A percentile compares a stretch with the other conserved stretches of the same genome.
Conservation (phyloP, 257 asterid species). For the Leonotis leonurus region DNA sequence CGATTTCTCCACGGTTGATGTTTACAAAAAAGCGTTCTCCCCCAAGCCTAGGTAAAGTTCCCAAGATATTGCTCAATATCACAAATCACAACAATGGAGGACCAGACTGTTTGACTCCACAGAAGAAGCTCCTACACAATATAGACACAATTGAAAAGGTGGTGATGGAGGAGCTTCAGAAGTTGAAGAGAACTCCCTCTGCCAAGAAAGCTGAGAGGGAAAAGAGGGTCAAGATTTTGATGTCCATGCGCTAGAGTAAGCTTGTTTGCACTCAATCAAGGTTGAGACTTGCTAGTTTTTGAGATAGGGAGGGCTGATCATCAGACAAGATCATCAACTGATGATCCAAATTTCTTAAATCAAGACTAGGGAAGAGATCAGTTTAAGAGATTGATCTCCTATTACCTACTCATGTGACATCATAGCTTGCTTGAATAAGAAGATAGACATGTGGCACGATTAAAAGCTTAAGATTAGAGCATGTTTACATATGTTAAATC, state of each 20-base stretch:
- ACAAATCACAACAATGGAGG: constrained; percentile 29
- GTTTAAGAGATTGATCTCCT: too few relatives aligned
- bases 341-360: constrained; percentile 19
- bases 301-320: background rate
- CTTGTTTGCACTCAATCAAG: constrained; percentile 33
- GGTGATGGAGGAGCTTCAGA: constrained; percentile 64
- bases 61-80: constrained; percentile 62
- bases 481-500: too few relatives aligned
- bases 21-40: constrained; percentile 16
- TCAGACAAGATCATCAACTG: constrained; percentile 35
- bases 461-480: too few relatives aligned
- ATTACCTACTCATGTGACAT: too few relatives aligned
- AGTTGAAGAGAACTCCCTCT: constrained; percentile 57
- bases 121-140: constrained; percentile 52
- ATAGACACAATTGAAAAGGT: constrained; percentile 62
- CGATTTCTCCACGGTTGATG: constrained; percentile 33
- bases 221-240: constrained; percentile 47
- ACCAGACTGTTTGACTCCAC: constrained; percentile 43
- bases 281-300: constrained; percentile 26
- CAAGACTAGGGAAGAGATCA: too few relatives aligned
- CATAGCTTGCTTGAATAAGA: too few relatives aligned
- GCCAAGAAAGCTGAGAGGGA: constrained; percentile 65
- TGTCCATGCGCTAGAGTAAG: constrained; percentile 52
- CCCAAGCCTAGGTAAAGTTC: constrained; percentile 42
- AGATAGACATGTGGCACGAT: too few relatives aligned